These are phyloP conservation scores for Penicillium goetzii DNA, from an alignment of 495 filamentous ascomycete species.

Conservation along the genomic window DNA sequence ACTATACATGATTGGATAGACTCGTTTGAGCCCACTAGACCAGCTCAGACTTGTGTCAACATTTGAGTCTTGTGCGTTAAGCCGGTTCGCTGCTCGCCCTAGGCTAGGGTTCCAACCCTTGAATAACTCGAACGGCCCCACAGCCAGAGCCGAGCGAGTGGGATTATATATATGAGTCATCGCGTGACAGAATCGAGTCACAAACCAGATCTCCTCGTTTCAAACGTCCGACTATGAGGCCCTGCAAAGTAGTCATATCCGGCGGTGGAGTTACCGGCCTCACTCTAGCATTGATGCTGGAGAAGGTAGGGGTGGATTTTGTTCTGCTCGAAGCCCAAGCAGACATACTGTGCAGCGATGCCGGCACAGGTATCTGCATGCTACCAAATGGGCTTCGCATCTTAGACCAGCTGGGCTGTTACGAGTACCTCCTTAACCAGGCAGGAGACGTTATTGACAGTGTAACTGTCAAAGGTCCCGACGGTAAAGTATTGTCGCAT, in stretches of 20 bases:
- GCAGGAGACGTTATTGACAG: not conserved
- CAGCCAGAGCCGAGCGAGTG: no score
- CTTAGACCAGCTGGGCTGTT: conserved; percentile 26
- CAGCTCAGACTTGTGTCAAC: no score
- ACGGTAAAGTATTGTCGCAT: not conserved
- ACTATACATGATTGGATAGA: no score
- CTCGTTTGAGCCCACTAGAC: no score
- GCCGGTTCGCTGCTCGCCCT: no score
- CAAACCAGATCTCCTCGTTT: no score
- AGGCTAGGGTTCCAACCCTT: no score
- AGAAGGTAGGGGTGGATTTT: conserved; percentile 21
- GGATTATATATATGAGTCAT: no score
- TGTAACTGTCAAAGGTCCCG: no score
- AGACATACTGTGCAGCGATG: conserved; percentile 7
- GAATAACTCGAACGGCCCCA: no score
- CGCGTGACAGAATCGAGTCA: no score
- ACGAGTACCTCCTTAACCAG: conserved; percentile 5
- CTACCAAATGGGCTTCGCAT: conserved; percentile 22
- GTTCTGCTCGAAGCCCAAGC: conserved; percentile 22
- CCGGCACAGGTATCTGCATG: conserved; percentile 23
- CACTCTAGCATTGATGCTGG: conserved; percentile 22
- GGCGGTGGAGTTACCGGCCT: conserved; percentile 57
- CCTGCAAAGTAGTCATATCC: conserved; percentile 33
- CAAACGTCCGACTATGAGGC: conserved; percentile 10
- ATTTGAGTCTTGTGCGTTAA: no score